Evolutionary conservation across 2,329 filamentous ascomycete species (phyloP).

Genomic region (Cercospora berteroae): DNA sequence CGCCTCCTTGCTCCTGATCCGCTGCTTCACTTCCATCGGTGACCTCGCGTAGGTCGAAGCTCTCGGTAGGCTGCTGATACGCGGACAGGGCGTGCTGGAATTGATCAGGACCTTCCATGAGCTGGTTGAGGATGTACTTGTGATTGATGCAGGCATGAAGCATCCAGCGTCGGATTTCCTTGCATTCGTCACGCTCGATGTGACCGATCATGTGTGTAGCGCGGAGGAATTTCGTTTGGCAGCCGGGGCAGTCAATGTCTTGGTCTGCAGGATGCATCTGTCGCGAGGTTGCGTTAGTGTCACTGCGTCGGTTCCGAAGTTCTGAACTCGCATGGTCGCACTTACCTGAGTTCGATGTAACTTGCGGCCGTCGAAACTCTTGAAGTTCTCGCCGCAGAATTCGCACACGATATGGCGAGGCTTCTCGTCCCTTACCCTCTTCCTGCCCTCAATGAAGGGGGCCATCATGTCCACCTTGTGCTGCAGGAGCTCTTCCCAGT

Average conservation of each 20-base stretch:
- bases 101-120: constrained; percentile 32
- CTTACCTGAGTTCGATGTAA: constrained; percentile 53
- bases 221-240: constrained; percentile 47
- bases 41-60: constrained; percentile 4
- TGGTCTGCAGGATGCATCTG: constrained; percentile 49
- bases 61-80: not conserved
- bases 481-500: constrained; percentile 34
- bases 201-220: constrained; percentile 54
- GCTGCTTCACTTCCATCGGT: constrained; percentile 7
- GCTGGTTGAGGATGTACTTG: constrained; percentile 48
- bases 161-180: constrained; percentile 41
- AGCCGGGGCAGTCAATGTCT: constrained; percentile 54
- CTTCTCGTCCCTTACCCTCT: constrained; percentile 26
- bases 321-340: not conserved
- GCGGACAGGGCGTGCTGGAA: constrained; percentile 26
- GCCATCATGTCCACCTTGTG: constrained; percentile 40
- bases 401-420: constrained; percentile 53
- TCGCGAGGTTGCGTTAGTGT: not conserved
- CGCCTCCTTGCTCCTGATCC: constrained; percentile 19
- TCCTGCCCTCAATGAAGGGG: constrained; percentile 26
- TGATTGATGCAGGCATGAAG: constrained; percentile 53
- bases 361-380: constrained; percentile 51
- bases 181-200: constrained; percentile 54
- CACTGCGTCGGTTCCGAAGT: not conserved
- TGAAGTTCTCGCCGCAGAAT: constrained; percentile 57